Evolutionary conservation across 2,329 filamentous ascomycete genomes (phyloP), one percentile per base, ranked within the genome.

Genomic region (Fusarium multiceps): DNA sequence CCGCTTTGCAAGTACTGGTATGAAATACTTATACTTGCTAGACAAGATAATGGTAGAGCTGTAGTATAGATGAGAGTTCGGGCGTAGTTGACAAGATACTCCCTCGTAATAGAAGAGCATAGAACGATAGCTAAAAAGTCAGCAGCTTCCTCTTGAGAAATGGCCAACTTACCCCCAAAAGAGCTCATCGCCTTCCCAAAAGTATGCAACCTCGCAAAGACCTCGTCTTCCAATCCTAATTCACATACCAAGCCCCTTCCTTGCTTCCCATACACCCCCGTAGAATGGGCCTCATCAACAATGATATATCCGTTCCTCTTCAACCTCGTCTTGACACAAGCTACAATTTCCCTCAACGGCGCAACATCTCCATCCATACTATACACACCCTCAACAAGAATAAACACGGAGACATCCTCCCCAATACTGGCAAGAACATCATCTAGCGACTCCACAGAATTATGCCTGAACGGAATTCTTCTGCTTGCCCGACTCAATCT

Each of bases 351-450:
- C 13, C 75, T 73, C 13, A 96, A 80, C 0, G 90, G 90, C 1
- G 87, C 87, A 20, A 93, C 80, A 70, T 94, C 92, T 0, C 93
- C 93, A 55, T 95, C 92, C 93, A 96, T 96, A 76, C 91, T 94
- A 77, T 96, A 95, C 1, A 93, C 82, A 1, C 86, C 87, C 71
- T 93, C 91, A 0, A 93, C 83, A 0, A 88, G 88, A n/a, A 93
- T 77, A 69, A 93, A 92, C 4, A 93, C 83, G 67, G 87, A 89
- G 0, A 75, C 75, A 3, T 74, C 86, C 0, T 67, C 54, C 1
- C 46, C 46, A 1, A 87, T 55, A 48, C 56, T 55, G 0, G 59
- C 63, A 18, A 82, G 79, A 7, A 87, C 68, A 3, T 60, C 71
- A 0, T 63, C 47, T 5, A 80, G 65, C 0, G 80, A n/a, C n/a